Percentiles rank a stretch among this genome's conserved stretches.
Evolutionary conservation across 1,284 basidiomycete genomes (phyloP).

Genomic region (Golubevia sp.): DNA sequence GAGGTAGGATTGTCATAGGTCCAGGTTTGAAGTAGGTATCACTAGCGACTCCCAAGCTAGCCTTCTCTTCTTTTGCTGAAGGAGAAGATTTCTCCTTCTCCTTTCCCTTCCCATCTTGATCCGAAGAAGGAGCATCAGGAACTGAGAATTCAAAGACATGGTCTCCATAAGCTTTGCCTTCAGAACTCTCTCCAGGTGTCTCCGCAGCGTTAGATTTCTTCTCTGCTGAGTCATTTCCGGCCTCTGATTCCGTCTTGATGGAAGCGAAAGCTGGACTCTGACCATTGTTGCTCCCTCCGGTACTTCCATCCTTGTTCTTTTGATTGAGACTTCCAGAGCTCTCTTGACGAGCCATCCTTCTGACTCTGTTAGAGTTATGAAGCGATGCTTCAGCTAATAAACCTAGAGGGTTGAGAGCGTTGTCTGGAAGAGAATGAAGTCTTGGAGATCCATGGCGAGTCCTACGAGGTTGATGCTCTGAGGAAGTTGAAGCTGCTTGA

Average conservation of each 20-base stretch:
- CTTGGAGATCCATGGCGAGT: conserved; percentile 78
- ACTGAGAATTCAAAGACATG: conserved; percentile 9
- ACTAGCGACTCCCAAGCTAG: conserved; percentile 77
- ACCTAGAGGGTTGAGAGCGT: conserved; percentile 59
- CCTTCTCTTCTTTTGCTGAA: conserved; percentile 59
- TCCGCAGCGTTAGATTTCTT: background rate
- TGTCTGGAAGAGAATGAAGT: conserved; percentile 64
- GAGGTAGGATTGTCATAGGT: conserved; percentile 61
- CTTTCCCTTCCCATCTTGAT: conserved; percentile 9
- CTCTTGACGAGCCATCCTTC: conserved; percentile 10
- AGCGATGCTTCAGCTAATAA: conserved; percentile 59
- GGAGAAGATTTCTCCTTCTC: conserved; percentile 60
- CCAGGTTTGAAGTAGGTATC: conserved; percentile 94
- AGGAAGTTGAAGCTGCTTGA: background rate
- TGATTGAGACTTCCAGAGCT: conserved; percentile 14
- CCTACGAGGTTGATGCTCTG: conserved; percentile 23
- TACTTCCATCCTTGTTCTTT: conserved; percentile 27
- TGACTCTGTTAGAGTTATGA: conserved; percentile 43
- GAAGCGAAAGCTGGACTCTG: conserved; percentile 20
- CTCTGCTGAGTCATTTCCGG: conserved; percentile 2
- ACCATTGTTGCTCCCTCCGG: conserved; percentile 16
- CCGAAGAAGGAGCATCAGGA: no score
- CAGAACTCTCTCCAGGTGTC: no score
- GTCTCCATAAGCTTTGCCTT: background rate
- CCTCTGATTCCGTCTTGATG: conserved; percentile 18